Percentiles rank a stretch among this genome's conserved stretches.
These are phyloP conservation scores for Trametes pubescens DNA, from an alignment of 1,284 basidiomycete genomes.

Conservation along the genomic window DNA sequence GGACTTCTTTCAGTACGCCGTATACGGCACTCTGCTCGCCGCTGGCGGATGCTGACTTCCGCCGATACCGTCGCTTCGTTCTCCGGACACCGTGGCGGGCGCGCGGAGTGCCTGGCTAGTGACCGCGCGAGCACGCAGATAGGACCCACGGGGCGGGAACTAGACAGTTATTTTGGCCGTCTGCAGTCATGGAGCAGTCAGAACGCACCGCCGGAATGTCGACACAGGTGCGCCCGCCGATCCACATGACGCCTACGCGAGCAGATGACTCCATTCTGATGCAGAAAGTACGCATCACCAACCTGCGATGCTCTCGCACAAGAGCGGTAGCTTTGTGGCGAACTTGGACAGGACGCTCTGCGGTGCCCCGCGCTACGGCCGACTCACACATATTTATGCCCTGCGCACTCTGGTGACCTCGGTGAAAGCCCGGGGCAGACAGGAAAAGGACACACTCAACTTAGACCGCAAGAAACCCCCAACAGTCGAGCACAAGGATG, in stretches of 20 bases:
- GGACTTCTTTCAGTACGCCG: slow-evolving; percentile 21
- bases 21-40: slow-evolving; percentile 15
- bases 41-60: slow-evolving; percentile 20
- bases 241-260: slow-evolving; percentile 19
- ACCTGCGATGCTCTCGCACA: slow-evolving; percentile 4
- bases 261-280: slow-evolving; percentile 29
- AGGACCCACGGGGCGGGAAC: slow-evolving; percentile 16
- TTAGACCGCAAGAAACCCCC: background rate
- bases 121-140: slow-evolving; percentile 20
- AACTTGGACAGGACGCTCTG: background rate
- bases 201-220: slow-evolving; percentile 9
- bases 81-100: slow-evolving; percentile 9
- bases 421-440: slow-evolving; percentile 22
- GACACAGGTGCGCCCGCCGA: slow-evolving; percentile 9
- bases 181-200: slow-evolving; percentile 18
- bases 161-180: slow-evolving; percentile 20
- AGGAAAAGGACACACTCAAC: slow-evolving; percentile 12
- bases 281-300: slow-evolving; percentile 17
- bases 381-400: slow-evolving; percentile 1
- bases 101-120: slow-evolving; percentile 22
- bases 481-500: slow-evolving; percentile 16
- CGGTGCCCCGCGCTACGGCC: slow-evolving; percentile 13
- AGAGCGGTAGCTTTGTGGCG: slow-evolving; percentile 2
- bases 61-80: slow-evolving; percentile 20
- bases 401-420: slow-evolving; percentile 14